A percentile compares a stretch with the other conserved stretches of the same genome.
Evolutionary conservation across 2,329 filamentous ascomycete genomes (phyloP).

Genomic region (Phialemoniopsis sp.): DNA sequence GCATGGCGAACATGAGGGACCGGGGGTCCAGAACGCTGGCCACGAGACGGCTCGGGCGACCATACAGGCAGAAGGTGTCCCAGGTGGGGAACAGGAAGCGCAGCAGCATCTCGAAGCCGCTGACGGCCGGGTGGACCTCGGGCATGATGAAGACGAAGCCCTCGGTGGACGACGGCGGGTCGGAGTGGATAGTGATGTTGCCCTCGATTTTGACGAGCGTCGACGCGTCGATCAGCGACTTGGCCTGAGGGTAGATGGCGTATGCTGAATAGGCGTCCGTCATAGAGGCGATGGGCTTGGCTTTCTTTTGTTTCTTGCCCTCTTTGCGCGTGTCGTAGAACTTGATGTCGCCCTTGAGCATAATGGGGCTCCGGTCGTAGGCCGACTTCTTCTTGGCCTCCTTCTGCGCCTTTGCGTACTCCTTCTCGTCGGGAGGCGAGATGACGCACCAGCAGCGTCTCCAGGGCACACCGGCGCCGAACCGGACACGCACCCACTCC

Average conservation of each 20-base stretch:
- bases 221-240: constrained; percentile 89
- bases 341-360: constrained; percentile 81
- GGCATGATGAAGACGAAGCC: constrained; percentile 99
- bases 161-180: constrained; percentile 73
- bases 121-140: constrained; percentile 85
- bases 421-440: constrained; percentile 88
- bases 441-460: constrained; percentile 96
- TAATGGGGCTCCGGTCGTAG: constrained; percentile 69
- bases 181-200: constrained; percentile 79
- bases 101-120: constrained; percentile 92
- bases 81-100: constrained; percentile 90
- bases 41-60: constrained; percentile 79
- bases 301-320: constrained; percentile 86
- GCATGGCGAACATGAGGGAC: constrained; percentile 98
- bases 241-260: constrained; percentile 92
- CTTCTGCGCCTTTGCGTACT: constrained; percentile 79
- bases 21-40: constrained; percentile 83
- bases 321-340: constrained; percentile 81
- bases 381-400: constrained; percentile 74
- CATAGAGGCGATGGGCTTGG: constrained; percentile 84
- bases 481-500: constrained; percentile 92
- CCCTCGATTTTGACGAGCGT: constrained; percentile 94
- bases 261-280: constrained; percentile 89
- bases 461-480: constrained; percentile 95
- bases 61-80: constrained; percentile 89